These are phyloP conservation scores for Metschnikowia amazonensis DNA, from an alignment of 805 yeast species.

Conservation along the genomic window DNA sequence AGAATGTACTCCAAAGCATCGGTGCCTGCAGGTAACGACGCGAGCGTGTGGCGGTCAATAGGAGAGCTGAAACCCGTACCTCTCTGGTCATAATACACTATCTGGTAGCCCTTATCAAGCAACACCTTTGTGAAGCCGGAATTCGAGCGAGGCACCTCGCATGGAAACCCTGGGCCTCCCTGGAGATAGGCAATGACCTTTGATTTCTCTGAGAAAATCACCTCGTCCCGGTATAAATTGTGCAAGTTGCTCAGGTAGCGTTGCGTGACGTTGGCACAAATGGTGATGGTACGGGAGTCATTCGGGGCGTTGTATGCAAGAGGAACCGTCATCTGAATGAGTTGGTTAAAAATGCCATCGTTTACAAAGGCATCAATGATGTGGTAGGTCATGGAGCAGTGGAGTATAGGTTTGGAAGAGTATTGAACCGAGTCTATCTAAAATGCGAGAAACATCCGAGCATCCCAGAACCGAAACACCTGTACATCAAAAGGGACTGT, in stretches of 20 bases:
- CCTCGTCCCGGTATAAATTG: slow-evolving; percentile 4
- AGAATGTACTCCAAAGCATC: slow-evolving; percentile 34
- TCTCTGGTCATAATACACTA: slow-evolving; percentile 52
- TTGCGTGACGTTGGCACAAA: slow-evolving; percentile 34
- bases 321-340: slow-evolving; percentile 20
- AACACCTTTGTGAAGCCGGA: slow-evolving; percentile 36
- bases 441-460: too few species aligned
- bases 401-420: too few species aligned
- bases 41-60: slow-evolving; percentile 33
- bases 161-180: slow-evolving; percentile 55
- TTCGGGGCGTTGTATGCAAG: slow-evolving; percentile 18
- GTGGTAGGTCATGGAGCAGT: slow-evolving; percentile 8
- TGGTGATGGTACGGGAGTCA: slow-evolving; percentile 13
- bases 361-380: slow-evolving; percentile 16
- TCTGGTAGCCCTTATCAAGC: slow-evolving; percentile 39
- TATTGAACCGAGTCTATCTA: too few species aligned
- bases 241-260: slow-evolving; percentile 24
- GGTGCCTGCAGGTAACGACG: slow-evolving; percentile 4
- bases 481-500: too few species aligned
- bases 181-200: slow-evolving; percentile 44
- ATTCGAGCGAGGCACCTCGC: slow-evolving; percentile 36
- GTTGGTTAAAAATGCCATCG: slow-evolving; percentile 19
- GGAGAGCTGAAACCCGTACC: slow-evolving; percentile 58
- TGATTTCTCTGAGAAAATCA: slow-evolving; percentile 26
- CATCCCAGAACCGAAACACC: too few species aligned